Evolutionary conservation across 495 filamentous ascomycete genomes (phyloP).

Genomic region (Paragyromitra xinjiangensis): DNA sequence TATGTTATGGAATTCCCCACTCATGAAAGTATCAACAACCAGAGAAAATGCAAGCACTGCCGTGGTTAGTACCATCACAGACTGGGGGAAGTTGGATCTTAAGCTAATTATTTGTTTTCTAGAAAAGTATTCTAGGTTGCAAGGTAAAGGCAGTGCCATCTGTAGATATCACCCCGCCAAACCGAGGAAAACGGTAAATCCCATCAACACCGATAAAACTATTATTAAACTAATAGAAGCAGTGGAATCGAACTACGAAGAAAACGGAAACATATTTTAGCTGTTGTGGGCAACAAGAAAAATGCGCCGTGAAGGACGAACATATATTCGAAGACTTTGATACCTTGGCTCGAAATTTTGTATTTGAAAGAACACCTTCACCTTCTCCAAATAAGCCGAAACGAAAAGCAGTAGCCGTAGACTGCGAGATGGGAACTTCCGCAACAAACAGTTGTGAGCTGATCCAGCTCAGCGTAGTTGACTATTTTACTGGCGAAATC

Average conservation of each 20-base stretch:
- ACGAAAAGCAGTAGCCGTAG: constrained; percentile 49
- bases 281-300: constrained; percentile 34
- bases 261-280: constrained; percentile 31
- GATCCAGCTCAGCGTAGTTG: constrained; percentile 59
- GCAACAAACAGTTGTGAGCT: constrained; percentile 43
- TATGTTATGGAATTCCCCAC: constrained; percentile 37
- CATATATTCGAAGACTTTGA: constrained; percentile 30
- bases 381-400: constrained; percentile 22
- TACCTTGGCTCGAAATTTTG: constrained; percentile 17
- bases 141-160: neutral
- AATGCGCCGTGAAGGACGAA: constrained; percentile 26
- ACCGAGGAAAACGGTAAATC: constrained; percentile 15
- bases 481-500: constrained; percentile 63
- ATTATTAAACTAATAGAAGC: constrained; percentile 19
- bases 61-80: constrained; percentile 28
- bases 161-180: constrained; percentile 31
- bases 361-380: constrained; percentile 30
- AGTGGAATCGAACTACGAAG: constrained; percentile 32
- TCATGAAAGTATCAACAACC: constrained; percentile 29
- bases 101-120: constrained; percentile 19
- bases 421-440: constrained; percentile 55
- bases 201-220: neutral
- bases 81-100: neutral
- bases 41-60: constrained; percentile 50
- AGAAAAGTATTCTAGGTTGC: constrained; percentile 23